Conservation (phyloP, 2,329 filamentous ascomycete genomes). For the Colletotrichum sp. region DNA sequence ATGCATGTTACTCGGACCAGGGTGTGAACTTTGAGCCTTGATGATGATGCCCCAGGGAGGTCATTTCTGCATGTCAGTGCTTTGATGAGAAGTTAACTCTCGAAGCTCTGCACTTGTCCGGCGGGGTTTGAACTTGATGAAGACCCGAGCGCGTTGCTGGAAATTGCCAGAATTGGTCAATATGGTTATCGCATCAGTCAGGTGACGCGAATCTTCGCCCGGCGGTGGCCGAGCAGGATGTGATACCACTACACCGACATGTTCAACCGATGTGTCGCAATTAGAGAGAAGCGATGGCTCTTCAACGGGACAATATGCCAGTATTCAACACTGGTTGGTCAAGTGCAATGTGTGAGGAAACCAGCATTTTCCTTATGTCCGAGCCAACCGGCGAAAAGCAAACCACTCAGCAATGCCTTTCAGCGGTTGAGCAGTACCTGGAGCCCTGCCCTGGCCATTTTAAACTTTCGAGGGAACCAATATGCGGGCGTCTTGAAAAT, state of each 20-base stretch:
- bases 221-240: background rate
- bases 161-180: background rate
- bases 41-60: background rate
- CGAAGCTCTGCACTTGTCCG: background rate
- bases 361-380: background rate
- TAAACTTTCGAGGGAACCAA: conserved; percentile 5
- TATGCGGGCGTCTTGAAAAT: conserved; percentile 7
- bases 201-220: background rate
- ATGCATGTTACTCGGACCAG: background rate
- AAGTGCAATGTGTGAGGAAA: background rate
- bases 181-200: background rate
- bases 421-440: background rate
- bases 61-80: background rate
- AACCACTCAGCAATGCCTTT: background rate
- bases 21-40: background rate
- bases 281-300: background rate
- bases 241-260: background rate
- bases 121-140: background rate
- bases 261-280: background rate
- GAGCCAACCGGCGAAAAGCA: background rate
- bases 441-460: background rate
- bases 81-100: background rate
- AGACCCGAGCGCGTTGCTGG: background rate
- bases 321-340: background rate
- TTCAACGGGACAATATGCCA: background rate